Conservation (phyloP, 495 filamentous ascomycete species). For the Symbiotaphrina buchneri region DNA sequence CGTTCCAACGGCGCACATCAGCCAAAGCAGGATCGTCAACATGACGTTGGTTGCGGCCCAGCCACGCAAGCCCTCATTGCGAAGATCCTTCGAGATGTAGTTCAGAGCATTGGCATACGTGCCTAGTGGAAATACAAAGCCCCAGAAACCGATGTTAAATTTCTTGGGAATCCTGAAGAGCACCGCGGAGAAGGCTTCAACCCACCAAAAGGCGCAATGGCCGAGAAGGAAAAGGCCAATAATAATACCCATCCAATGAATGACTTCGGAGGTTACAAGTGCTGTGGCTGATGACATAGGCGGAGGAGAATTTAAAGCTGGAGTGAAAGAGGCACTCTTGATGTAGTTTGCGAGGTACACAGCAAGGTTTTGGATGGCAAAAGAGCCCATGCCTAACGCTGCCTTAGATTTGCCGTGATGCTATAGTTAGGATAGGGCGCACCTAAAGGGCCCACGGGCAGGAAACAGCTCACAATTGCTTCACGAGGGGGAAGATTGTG, state of each 20-base stretch:
- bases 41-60: conserved; percentile 4
- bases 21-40: conserved; percentile 3
- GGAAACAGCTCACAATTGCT: no score
- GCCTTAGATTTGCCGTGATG: no score
- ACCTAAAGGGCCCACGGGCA: no score
- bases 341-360: no score
- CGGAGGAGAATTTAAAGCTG: no score
- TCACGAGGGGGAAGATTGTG: no score
- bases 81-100: conserved; percentile 3
- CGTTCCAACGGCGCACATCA: conserved; percentile 4
- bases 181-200: conserved; percentile 2
- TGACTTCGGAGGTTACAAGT: no score
- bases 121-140: conserved; percentile 5
- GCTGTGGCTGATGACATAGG: no score
- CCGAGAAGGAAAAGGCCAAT: conserved; percentile 4
- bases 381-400: no score
- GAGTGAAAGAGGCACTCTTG: no score
- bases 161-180: conserved; percentile 2
- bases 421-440: no score
- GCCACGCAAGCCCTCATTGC: conserved; percentile 5
- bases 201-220: conserved; percentile 5
- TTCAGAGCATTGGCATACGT: conserved; percentile 4
- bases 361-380: no score
- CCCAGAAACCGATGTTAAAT: conserved; percentile 7
- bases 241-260: conserved; percentile 7